These are phyloP conservation scores for Pyricularia grisea DNA, from an alignment of 2,329 filamentous ascomycete genomes.

Conservation along the genomic window DNA sequence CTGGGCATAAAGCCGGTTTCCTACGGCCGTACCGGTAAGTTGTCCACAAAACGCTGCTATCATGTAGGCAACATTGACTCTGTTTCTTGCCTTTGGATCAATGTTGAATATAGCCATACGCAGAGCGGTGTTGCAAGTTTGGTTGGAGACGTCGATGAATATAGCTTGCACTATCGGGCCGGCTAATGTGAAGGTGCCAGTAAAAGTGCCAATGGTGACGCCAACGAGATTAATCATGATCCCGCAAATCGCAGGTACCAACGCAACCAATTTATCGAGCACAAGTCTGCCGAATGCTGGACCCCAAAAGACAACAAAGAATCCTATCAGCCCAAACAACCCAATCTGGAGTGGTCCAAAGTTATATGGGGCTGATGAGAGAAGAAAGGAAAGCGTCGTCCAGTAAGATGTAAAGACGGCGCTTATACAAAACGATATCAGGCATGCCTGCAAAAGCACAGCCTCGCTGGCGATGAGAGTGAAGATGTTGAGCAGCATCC, in stretches of 20 bases:
- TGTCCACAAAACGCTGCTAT: constrained; percentile 66
- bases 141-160: constrained; percentile 60
- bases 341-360: constrained; percentile 59
- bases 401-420: constrained; percentile 43
- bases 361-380: constrained; percentile 59
- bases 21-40: constrained; percentile 56
- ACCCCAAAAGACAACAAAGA: constrained; percentile 56
- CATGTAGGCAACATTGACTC: constrained; percentile 80
- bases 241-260: constrained; percentile 58
- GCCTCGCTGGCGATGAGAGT: constrained; percentile 56
- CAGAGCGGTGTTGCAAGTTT: constrained; percentile 67
- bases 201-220: constrained; percentile 59
- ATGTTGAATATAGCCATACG: constrained; percentile 60
- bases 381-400: constrained; percentile 68
- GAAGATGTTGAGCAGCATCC: constrained; percentile 55
- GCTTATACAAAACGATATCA: constrained; percentile 53
- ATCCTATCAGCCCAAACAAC: constrained; percentile 69
- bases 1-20: constrained; percentile 40
- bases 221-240: constrained; percentile 49
- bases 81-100: constrained; percentile 60
- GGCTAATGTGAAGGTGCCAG: constrained; percentile 54
- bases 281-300: constrained; percentile 62
- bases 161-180: constrained; percentile 67
- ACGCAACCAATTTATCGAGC: constrained; percentile 60
- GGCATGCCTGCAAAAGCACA: constrained; percentile 57